Evolutionary conservation across 345 rosid genomes (phyloP), one percentile per base, ranked within the genome.

Genomic region (Isatis tinctoria): DNA sequence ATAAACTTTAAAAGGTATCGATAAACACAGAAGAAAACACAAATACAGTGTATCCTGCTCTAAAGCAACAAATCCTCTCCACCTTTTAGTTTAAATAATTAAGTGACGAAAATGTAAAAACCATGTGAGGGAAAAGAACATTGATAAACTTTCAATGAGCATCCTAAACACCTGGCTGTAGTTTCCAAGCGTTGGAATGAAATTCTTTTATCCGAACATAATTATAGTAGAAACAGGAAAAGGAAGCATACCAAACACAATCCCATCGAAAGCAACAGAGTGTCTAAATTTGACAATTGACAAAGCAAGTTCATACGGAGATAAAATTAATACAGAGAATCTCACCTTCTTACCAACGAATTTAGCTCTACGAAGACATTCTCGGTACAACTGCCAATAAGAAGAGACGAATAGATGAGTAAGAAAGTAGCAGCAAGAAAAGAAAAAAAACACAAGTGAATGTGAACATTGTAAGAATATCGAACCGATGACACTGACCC

Each of bases 321-420:
- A 39, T 22, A 30, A 17, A 45, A 74, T 8, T 4, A 48, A 20
- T 48, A 5, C 1, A 69, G 51, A 30, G 44, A 67, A 60, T 28
- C 56, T 67, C 78, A 90, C 99, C 88, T 80, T 76, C 67, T 85
- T 90, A 66, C 98, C 98, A 60, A 95, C 62, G 68, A 83, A 90
- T 80, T 84, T 92, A 37, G 97, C 98, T 80, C 99, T 82, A 68
- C 98, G 88, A 81, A 95, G 97, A 79, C 98, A 95, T 76, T 92
- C 99, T 14, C 96, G 91, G 53, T 95, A 95, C 80, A 95, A 88
- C 99, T 95, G 84, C 74, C 18, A 40, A 56, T 49, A 69, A 48
- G 13, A 47, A 63, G 37, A 63, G 36, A 63, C 48, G 8, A 69
- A 63, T 13, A 33, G 22, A 76, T 69, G 36, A 54, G 51, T 12